Evolutionary conservation across 305 asterid species (phyloP).

Genomic region (Fraxinus ornus): DNA sequence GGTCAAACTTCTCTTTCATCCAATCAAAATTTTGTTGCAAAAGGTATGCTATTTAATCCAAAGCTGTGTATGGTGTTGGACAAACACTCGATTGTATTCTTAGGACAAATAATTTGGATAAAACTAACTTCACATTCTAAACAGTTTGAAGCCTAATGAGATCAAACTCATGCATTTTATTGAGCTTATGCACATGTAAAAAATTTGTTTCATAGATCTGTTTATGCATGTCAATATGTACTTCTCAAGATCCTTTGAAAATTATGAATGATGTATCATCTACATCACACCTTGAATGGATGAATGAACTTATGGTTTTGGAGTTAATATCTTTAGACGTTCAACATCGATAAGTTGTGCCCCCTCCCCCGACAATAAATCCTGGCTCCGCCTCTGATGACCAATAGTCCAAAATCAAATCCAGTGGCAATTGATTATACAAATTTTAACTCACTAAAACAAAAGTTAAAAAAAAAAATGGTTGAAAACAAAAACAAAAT

Average conservation of each 20-base stretch:
- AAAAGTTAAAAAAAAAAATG: too few relatives aligned
- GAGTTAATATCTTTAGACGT: too few relatives aligned
- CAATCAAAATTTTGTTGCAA: slow-evolving; percentile 74
- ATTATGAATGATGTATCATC: not conserved
- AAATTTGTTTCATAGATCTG: not conserved
- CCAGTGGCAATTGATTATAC: too few relatives aligned
- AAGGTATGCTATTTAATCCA: slow-evolving; percentile 64
- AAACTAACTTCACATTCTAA: slow-evolving; percentile 12
- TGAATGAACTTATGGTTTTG: not conserved
- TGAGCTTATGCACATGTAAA: not conserved
- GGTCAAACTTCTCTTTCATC: slow-evolving; percentile 79
- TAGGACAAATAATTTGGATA: slow-evolving; percentile 11
- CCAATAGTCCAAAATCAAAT: too few relatives aligned
- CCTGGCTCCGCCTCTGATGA: too few relatives aligned
- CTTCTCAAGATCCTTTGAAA: not conserved
- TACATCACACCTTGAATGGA: not conserved
- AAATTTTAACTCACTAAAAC: too few relatives aligned
- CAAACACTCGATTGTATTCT: slow-evolving; percentile 10
- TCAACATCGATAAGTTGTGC: too few relatives aligned
- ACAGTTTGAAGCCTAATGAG: slow-evolving; percentile 14
- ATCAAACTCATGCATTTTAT: slow-evolving; percentile 14
- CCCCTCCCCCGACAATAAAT: too few relatives aligned
- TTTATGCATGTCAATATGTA: slow-evolving; percentile 7
- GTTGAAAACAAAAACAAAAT: too few relatives aligned
- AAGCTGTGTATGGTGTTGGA: slow-evolving; percentile 9